Base-by-base conservation (phyloP, 352 stramenopile genomes). In the Pilasporangium apinafurcum region DNA sequence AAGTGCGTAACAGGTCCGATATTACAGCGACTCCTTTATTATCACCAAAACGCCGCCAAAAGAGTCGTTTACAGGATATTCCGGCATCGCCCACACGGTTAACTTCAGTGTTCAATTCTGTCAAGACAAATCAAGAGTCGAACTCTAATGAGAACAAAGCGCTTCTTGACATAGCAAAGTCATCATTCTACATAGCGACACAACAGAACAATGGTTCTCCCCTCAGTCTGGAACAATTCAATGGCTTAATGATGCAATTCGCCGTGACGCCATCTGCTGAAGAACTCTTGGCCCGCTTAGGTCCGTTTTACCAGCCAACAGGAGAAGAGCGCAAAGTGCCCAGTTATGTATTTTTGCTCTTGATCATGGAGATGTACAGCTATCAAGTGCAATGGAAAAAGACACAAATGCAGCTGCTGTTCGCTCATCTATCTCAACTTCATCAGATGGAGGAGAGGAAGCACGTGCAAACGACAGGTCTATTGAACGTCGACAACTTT, bases 271-370 rank as follows among this genome's bases (percentile, higher is more conserved):
- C 70, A 2, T 56, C 53, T 0, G 0, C 21, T 0, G 53, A 68
- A 0, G 74, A 86, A 30, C 44, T 86, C 0, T 24, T 31, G 1
- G 40, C 43, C 4, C 61, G 54, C 3, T 37, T 83, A 1, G 70
- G 68, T 2, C 32, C 58, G 2, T 83, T 84, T 39, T 86, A 82
- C 36, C 63, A 54, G 14, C 44, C 66, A 26, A 82, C 58, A 12
- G 68, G 68, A 3, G 68, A 84, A n/a, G 70, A 86, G 30, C 58
- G 53, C 5, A 82, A 84, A 31, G 37, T 86, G 14, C 44, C 68
- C 2, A 29, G 62, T 8, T 67, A 79, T 14, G 48, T 86, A 3
- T 79, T 78, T 21, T 53, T 83, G 4, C 51, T 62, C 4, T 42
- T 86, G 0, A 27, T 75, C 0, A 51, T 77, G 29, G 71, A 81